These are phyloP conservation scores for Fusarium camptoceras DNA, from an alignment of 2,329 filamentous ascomycete species.

Conservation along the genomic window DNA sequence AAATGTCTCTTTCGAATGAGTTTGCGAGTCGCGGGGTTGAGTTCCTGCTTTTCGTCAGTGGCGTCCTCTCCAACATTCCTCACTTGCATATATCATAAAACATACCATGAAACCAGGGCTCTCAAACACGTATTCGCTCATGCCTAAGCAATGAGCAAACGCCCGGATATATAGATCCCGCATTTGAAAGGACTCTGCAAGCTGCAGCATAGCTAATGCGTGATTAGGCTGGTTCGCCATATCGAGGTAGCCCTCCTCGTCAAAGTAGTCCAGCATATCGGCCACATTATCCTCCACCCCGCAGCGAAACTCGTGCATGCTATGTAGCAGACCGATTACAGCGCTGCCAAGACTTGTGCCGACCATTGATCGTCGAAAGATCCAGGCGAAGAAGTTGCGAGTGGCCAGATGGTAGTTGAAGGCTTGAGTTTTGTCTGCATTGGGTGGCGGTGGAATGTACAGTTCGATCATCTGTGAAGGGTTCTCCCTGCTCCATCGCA, in stretches of 20 bases:
- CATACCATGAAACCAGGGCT: conserved; percentile 72
- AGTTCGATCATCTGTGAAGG: conserved; percentile 63
- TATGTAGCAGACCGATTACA: conserved; percentile 72
- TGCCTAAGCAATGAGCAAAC: conserved; percentile 82
- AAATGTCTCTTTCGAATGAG: conserved; percentile 71
- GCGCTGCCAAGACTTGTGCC: conserved; percentile 73
- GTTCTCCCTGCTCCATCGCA: conserved; percentile 49
- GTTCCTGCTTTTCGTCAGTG: conserved; percentile 54
- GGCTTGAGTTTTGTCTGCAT: conserved; percentile 63
- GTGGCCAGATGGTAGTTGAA: conserved; percentile 75
- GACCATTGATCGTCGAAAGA: conserved; percentile 73
- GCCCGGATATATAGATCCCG: conserved; percentile 77
- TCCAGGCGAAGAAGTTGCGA: conserved; percentile 81
- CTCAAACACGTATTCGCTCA: conserved; percentile 70
- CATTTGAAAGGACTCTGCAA: conserved; percentile 74
- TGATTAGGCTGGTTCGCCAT: conserved; percentile 75
- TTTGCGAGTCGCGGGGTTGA: conserved; percentile 68
- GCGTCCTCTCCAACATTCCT: conserved; percentile 9
- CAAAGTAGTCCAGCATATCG: conserved; percentile 74
- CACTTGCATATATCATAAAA: conserved; percentile 59
- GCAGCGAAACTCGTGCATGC: conserved; percentile 71
- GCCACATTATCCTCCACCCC: conserved; percentile 65
- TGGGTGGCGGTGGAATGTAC: conserved; percentile 74
- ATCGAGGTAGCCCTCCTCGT: conserved; percentile 76
- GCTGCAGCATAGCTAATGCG: conserved; percentile 73